phyloP scores from a whole-genome alignment of 257 asterid genomes.

The Solanum piurae region DNA sequence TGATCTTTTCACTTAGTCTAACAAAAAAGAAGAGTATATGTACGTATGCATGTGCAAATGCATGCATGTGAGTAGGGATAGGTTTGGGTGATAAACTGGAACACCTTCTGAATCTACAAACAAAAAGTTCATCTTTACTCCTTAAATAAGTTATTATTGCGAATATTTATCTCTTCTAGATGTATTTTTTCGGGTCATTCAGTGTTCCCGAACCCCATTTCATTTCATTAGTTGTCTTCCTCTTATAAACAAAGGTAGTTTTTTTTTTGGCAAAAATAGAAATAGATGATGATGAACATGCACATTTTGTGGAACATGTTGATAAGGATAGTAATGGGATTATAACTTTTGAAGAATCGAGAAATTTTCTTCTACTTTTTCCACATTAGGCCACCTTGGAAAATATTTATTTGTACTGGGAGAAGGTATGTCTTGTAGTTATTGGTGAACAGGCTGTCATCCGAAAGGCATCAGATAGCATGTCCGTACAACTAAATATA shows the following conservation, averaged over 20 bases:
- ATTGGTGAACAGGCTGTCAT: conserved; percentile 97
- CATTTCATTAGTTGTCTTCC: conserved; percentile 19
- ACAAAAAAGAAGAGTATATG: not conserved
- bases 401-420: conserved; percentile 80
- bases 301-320: conserved; percentile 90
- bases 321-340: conserved; percentile 94
- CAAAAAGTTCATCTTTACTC: not conserved
- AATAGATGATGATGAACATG: conserved; percentile 85
- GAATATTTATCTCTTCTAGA: not conserved
- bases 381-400: conserved; percentile 96
- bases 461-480: conserved; percentile 92
- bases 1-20: not conserved
- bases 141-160: not conserved
- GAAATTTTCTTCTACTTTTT: conserved; percentile 86
- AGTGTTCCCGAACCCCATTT: not conserved
- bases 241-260: conserved; percentile 68
- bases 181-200: not conserved
- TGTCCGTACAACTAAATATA: conserved; percentile 65
- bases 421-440: conserved; percentile 84
- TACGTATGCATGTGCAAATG: not conserved
- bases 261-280: conserved; percentile 76
- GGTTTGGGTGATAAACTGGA: not conserved
- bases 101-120: not conserved
- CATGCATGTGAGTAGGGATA: not conserved
- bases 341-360: conserved; percentile 97